Percentiles rank a stretch among this genome's conserved stretches.
Conservation (phyloP, 768 basidiomycete species). For the Filobasidium floriforme region DNA sequence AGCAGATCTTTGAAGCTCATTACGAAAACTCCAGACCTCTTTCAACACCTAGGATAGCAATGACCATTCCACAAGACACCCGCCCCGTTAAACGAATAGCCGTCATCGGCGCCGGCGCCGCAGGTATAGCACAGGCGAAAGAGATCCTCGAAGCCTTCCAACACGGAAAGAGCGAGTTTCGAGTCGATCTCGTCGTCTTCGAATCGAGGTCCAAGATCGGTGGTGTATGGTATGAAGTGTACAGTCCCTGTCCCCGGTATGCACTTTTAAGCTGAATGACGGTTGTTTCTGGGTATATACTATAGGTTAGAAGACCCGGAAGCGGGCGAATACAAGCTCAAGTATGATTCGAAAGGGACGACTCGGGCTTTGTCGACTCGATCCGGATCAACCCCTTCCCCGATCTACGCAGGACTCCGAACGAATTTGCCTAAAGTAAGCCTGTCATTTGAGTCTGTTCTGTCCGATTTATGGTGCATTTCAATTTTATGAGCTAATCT, state of each 20-base stretch:
- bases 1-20: neutral
- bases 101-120: slow-evolving; percentile 39
- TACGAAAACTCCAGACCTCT: neutral
- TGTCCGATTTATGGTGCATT: no score
- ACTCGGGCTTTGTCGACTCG: neutral
- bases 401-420: slow-evolving; percentile 39
- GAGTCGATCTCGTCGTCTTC: slow-evolving; percentile 30
- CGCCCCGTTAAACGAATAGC: slow-evolving; percentile 23
- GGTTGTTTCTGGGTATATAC: no score
- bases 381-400: slow-evolving; percentile 20
- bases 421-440: slow-evolving; percentile 41
- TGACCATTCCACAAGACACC: neutral
- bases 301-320: slow-evolving; percentile 24
- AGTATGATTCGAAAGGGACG: neutral
- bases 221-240: slow-evolving; percentile 42
- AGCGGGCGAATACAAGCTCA: slow-evolving; percentile 7
- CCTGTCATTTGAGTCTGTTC: no score
- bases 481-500: no score
- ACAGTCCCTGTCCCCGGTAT: no score
- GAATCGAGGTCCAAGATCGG: slow-evolving; percentile 35
- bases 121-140: slow-evolving; percentile 36
- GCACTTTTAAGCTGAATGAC: no score
- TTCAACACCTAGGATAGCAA: neutral
- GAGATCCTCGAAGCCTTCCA: slow-evolving; percentile 31
- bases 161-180: neutral